phyloP scores from a whole-genome alignment of 1,139 yeast species.

The Lizanozyma gosingica region DNA sequence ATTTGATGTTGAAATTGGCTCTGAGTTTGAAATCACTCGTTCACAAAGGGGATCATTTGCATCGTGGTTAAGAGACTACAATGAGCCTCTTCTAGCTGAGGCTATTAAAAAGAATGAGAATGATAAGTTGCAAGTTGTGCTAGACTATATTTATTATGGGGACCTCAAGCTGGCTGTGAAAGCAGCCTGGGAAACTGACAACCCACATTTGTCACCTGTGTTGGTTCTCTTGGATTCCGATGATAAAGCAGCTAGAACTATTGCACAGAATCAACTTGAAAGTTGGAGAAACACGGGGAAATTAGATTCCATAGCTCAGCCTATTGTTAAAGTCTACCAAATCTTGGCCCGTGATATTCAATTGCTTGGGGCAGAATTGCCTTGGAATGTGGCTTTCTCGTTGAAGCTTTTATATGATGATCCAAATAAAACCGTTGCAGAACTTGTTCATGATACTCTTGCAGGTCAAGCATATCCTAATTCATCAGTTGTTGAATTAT shows the following conservation, averaged over 20 bases:
- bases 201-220: conserved; percentile 61
- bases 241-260: conserved; percentile 42
- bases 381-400: conserved; percentile 62
- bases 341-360: conserved; percentile 52
- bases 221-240: conserved; percentile 68
- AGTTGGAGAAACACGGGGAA: conserved; percentile 51
- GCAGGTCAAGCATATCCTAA: not conserved
- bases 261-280: conserved; percentile 53
- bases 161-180: conserved; percentile 55
- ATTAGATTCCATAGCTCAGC: conserved; percentile 37
- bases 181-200: conserved; percentile 47
- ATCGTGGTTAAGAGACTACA: conserved; percentile 24
- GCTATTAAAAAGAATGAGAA: conserved; percentile 11
- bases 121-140: conserved; percentile 41
- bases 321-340: conserved; percentile 51
- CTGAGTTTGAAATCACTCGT: conserved; percentile 10
- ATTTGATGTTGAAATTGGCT: conserved; percentile 38
- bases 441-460: conserved; percentile 14
- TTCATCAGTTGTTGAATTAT: conserved; percentile 14
- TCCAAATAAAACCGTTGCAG: conserved; percentile 20
- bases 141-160: conserved; percentile 45
- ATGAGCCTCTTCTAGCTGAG: conserved; percentile 11
- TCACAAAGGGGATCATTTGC: conserved; percentile 38
- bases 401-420: conserved; percentile 54
- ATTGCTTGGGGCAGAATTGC: conserved; percentile 35